Conservation (phyloP, 2,329 filamentous ascomycete genomes). For the Trichoderma pleuroti region DNA sequence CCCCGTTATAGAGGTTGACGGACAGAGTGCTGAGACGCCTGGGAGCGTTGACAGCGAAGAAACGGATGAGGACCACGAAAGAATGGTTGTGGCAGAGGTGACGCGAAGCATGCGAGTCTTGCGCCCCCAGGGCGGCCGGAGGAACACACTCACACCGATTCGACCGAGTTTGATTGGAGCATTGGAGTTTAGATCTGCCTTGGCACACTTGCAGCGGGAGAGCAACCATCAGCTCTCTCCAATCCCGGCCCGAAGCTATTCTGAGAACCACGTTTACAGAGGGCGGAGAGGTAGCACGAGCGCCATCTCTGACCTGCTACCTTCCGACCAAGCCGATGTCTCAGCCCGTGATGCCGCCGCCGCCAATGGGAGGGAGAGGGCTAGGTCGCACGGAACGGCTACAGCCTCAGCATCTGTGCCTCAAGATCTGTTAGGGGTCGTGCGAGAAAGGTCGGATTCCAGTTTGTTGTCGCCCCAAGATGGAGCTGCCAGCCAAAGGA, state of each 20-base stretch:
- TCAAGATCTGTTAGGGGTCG: not conserved
- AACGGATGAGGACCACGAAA: slow-evolving; percentile 53
- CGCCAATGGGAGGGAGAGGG: slow-evolving; percentile 21
- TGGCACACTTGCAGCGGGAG: slow-evolving; percentile 81
- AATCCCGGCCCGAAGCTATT: slow-evolving; percentile 61
- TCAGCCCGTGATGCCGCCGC: not conserved
- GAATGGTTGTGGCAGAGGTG: slow-evolving; percentile 74
- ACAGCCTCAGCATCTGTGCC: slow-evolving; percentile 8
- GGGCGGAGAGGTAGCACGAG: slow-evolving; percentile 30
- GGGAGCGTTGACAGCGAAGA: slow-evolving; percentile 45
- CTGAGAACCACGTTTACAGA: slow-evolving; percentile 31
- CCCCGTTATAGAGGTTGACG: slow-evolving; percentile 47
- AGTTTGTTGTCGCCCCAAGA: not conserved
- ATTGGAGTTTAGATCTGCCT: slow-evolving; percentile 85
- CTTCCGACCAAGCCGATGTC: slow-evolving; percentile 17
- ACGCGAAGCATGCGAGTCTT: slow-evolving; percentile 89
- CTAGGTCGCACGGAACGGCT: slow-evolving; percentile 21
- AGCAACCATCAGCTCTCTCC: slow-evolving; percentile 70
- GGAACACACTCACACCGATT: slow-evolving; percentile 77
- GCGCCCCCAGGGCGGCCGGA: slow-evolving; percentile 58
- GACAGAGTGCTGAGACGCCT: slow-evolving; percentile 29
- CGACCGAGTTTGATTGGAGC: slow-evolving; percentile 90
- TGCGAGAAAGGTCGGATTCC: not conserved
- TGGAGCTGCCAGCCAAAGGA: slow-evolving; percentile 23
- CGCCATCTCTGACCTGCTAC: slow-evolving; percentile 23